A percentile compares a stretch with the other conserved stretches of the same genome.
phyloP scores from a whole-genome alignment of 345 rosid genomes.

The Lepidium sativum region DNA sequence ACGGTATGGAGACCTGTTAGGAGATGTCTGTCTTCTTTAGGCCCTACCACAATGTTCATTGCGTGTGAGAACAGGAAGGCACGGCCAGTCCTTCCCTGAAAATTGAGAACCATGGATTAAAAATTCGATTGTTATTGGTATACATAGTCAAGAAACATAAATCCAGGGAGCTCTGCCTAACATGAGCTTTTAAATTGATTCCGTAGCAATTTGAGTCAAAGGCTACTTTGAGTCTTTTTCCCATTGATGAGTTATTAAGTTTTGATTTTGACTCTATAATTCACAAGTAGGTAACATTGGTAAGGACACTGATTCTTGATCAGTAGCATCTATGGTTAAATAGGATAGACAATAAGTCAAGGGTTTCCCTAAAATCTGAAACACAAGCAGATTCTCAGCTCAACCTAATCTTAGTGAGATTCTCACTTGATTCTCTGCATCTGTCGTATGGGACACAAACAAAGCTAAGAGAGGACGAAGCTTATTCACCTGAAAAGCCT shows the following conservation, averaged over 20 bases:
- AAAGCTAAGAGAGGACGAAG: slow-evolving; percentile 2
- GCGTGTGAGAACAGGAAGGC: slow-evolving; percentile 88
- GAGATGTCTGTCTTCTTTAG: slow-evolving; percentile 68
- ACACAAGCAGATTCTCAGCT: not conserved
- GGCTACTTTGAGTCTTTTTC: not conserved
- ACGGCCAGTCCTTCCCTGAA: slow-evolving; percentile 74
- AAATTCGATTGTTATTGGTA: not conserved
- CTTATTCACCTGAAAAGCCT: slow-evolving; percentile 78
- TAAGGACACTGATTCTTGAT: not conserved
- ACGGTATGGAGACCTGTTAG: slow-evolving; percentile 83
- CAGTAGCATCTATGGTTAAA: not conserved
- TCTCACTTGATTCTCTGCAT: not conserved
- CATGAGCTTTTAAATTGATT: not conserved
- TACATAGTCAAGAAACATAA: slow-evolving; percentile 3
- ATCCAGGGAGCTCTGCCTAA: not conserved
- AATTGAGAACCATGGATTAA: not conserved
- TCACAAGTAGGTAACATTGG: not conserved
- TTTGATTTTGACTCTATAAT: not conserved
- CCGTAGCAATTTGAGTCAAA: slow-evolving; percentile 2
- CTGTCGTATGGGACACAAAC: not conserved
- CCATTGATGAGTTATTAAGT: not conserved
- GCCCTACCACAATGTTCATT: slow-evolving; percentile 57
- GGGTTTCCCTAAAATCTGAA: not conserved
- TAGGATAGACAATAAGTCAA: not conserved
- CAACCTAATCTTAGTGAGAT: not conserved